These are phyloP conservation scores for Lyophyllum semitale DNA, from an alignment of 768 basidiomycete species.

Conservation along the genomic window DNA sequence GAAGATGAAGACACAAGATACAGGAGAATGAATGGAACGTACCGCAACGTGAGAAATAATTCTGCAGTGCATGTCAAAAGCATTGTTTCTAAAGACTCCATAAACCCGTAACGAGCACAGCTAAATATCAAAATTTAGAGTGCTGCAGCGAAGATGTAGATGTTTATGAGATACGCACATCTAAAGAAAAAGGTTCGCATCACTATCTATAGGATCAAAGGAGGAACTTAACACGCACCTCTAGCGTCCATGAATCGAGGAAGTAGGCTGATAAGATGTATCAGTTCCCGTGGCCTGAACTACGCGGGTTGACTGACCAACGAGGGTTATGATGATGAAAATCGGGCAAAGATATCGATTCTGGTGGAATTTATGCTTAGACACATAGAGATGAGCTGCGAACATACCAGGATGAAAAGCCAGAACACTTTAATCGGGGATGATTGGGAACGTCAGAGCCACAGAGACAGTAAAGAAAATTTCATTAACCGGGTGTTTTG, in stretches of 20 bases:
- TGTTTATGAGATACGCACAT: neutral
- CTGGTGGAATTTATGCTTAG: neutral
- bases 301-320: slow-evolving; percentile 3
- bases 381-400: neutral
- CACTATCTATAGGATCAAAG: neutral
- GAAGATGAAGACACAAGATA: no score
- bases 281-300: neutral
- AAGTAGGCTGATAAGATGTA: slow-evolving; percentile 3
- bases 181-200: neutral
- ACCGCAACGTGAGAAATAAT: slow-evolving; percentile 8
- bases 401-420: slow-evolving; percentile 7
- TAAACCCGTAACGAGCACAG: slow-evolving; percentile 3
- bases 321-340: slow-evolving; percentile 14
- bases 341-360: slow-evolving; percentile 18
- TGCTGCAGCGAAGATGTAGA: neutral
- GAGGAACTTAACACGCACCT: neutral
- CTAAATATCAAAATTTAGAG: neutral
- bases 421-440: slow-evolving; percentile 2
- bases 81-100: slow-evolving; percentile 2
- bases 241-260: neutral
- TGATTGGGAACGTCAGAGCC: no score
- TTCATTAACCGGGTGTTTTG: neutral
- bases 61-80: slow-evolving; percentile 3
- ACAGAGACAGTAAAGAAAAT: neutral
- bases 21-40: neutral